phyloP scores from a whole-genome alignment of 2,329 filamentous ascomycete genomes.

The Drechslerella stenobrocha region DNA sequence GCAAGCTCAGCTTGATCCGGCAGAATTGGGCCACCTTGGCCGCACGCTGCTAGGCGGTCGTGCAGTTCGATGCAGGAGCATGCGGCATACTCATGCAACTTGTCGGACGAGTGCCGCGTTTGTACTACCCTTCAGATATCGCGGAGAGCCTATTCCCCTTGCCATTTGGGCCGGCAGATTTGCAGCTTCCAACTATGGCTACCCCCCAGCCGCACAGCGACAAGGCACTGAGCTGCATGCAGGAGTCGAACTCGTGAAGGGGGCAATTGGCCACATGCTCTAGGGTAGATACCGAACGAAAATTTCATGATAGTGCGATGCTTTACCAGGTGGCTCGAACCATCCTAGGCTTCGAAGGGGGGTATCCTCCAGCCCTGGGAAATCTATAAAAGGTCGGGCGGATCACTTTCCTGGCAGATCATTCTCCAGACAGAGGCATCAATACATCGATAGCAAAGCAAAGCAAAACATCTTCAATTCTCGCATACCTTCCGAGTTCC shows the following conservation, averaged over 20 bases:
- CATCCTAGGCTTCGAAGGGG: not conserved
- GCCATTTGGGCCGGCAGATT: constrained; percentile 6
- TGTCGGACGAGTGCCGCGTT: constrained; percentile 24
- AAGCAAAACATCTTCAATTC: constrained; percentile 1
- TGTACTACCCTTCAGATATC: constrained; percentile 12
- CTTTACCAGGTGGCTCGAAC: not conserved
- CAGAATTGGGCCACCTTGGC: too few species aligned
- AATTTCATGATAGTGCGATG: constrained; percentile 24
- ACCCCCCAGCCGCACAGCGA: constrained; percentile 8
- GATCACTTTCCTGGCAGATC: constrained; percentile 28
- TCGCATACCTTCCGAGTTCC: constrained; percentile 6
- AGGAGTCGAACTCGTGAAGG: constrained; percentile 13
- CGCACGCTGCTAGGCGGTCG: constrained; percentile 24
- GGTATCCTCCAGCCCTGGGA: not conserved
- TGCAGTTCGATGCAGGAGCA: constrained; percentile 18
- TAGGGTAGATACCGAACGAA: constrained; percentile 38
- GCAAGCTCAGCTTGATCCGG: constrained; percentile 1
- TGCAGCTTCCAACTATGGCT: constrained; percentile 35
- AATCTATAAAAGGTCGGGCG: constrained; percentile 41
- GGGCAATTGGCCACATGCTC: constrained; percentile 19
- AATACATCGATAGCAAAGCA: constrained; percentile 8
- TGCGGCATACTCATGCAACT: constrained; percentile 23
- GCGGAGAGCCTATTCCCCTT: constrained; percentile 13
- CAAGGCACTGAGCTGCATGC: constrained; percentile 4
- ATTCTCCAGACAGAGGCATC: constrained; percentile 31